These are phyloP conservation scores for Plantago ovata DNA, from an alignment of 257 asterid genomes.

Conservation along the genomic window DNA sequence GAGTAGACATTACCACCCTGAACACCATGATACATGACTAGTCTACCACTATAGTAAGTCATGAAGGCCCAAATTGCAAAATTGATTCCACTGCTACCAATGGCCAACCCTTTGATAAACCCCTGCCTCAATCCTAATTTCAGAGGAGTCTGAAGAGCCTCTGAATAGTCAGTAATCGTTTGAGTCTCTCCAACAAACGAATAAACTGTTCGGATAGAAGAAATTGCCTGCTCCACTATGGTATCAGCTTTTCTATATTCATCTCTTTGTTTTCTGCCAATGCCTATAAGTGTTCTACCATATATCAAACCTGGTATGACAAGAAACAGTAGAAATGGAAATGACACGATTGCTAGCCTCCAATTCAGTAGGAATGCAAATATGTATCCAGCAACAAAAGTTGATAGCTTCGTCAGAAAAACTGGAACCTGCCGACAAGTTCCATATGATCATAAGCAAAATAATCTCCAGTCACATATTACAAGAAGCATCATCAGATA, in stretches of 20 bases:
- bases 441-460: too few species aligned
- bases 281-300: conserved; percentile 47
- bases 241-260: conserved; percentile 47
- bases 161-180: conserved; percentile 32
- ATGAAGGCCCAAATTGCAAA: conserved; percentile 60
- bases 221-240: conserved; percentile 53
- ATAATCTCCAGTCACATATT: too few species aligned
- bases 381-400: conserved; percentile 40
- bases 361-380: conserved; percentile 45
- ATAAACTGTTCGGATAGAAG: conserved; percentile 53
- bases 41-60: conserved; percentile 51
- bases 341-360: conserved; percentile 49
- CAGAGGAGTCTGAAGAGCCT: conserved; percentile 44
- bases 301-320: conserved; percentile 60
- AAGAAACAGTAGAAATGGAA: conserved; percentile 43
- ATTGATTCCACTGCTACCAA: conserved; percentile 52
- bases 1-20: conserved; percentile 49
- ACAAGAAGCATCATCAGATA: too few species aligned
- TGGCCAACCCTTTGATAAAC: conserved; percentile 55
- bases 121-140: conserved; percentile 51
- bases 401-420: conserved; percentile 46
- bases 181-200: conserved; percentile 51
- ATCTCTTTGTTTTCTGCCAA: conserved; percentile 42
- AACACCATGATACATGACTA: conserved; percentile 56
- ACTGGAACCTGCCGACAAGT: conserved; percentile 35